Conservation (phyloP, 2,329 filamentous ascomycete genomes). For the Neophaeococcomyces aloes region DNA sequence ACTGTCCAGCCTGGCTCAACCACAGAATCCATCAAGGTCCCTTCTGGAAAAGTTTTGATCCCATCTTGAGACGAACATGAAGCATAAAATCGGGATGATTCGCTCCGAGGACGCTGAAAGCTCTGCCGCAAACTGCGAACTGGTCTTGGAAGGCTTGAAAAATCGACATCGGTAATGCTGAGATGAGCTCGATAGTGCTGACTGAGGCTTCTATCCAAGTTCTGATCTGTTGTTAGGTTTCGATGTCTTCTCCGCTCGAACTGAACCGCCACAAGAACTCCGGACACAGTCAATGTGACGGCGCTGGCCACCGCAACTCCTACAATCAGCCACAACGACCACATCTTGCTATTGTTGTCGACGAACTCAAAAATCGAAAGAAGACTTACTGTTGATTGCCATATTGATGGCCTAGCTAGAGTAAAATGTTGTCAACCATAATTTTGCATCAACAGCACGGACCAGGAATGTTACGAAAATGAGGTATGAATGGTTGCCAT, state of each 20-base stretch:
- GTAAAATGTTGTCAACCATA: too few species aligned
- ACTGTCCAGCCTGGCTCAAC: slow-evolving; percentile 15
- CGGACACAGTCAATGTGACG: slow-evolving; percentile 10
- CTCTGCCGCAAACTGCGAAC: slow-evolving; percentile 13
- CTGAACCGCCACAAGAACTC: slow-evolving; percentile 12
- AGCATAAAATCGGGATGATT: slow-evolving; percentile 1
- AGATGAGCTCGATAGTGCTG: slow-evolving; percentile 16
- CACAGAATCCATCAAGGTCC: slow-evolving; percentile 2
- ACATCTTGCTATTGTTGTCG: slow-evolving; percentile 16
- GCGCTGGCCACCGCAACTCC: slow-evolving; percentile 12
- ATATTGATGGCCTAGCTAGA: too few species aligned
- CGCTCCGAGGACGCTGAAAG: slow-evolving; percentile 9
- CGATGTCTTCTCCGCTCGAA: slow-evolving; percentile 15
- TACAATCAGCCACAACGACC: slow-evolving; percentile 16
- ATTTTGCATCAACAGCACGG: too few species aligned
- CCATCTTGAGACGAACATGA: not conserved
- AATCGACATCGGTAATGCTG: slow-evolving; percentile 16
- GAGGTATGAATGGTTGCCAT: too few species aligned
- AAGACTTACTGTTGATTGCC: too few species aligned
- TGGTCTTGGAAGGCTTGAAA: slow-evolving; percentile 14
- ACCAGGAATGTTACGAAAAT: too few species aligned
- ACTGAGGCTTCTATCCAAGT: slow-evolving; percentile 11
- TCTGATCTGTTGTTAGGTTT: slow-evolving; percentile 9
- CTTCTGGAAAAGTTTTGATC: slow-evolving; percentile 6
- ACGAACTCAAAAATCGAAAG: too few species aligned